Percentiles rank a stretch among this genome's conserved stretches.
phyloP scores from a whole-genome alignment of 768 basidiomycete species.

The Mycena amicta region DNA sequence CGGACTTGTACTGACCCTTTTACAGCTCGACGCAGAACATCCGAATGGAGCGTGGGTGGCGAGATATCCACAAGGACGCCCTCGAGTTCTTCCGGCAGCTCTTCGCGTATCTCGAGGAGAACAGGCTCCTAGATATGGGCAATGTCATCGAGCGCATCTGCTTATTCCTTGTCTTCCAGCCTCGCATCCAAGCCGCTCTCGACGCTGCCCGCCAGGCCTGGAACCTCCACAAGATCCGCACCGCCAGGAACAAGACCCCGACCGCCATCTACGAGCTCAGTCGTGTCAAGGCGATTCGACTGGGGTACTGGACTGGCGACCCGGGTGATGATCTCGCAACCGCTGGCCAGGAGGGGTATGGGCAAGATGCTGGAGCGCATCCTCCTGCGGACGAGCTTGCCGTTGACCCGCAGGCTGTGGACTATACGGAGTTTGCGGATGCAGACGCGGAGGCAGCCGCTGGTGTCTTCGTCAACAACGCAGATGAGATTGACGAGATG shows the following conservation, averaged over 20 bases:
- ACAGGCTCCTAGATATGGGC: slow-evolving; percentile 26
- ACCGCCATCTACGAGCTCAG: slow-evolving; percentile 28
- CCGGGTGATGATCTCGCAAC: slow-evolving; percentile 22
- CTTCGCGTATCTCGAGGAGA: slow-evolving; percentile 30
- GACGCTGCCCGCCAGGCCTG: slow-evolving; percentile 24
- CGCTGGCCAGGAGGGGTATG: slow-evolving; percentile 11
- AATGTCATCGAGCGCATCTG: slow-evolving; percentile 19
- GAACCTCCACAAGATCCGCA: slow-evolving; percentile 29
- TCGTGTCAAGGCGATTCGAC: slow-evolving; percentile 24
- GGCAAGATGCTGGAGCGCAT: slow-evolving; percentile 1
- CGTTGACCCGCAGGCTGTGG: neutral
- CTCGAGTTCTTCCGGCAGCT: slow-evolving; percentile 31
- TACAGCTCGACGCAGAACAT: slow-evolving; percentile 30
- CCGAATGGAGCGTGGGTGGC: slow-evolving; percentile 28
- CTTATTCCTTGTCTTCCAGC: slow-evolving; percentile 29
- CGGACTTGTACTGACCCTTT: neutral
- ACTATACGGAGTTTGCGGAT: neutral
- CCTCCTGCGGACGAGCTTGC: neutral
- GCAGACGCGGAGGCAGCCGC: neutral
- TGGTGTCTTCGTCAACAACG: neutral
- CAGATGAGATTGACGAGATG: neutral
- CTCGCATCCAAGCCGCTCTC: slow-evolving; percentile 29
- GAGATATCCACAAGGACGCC: slow-evolving; percentile 29
- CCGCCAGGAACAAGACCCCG: slow-evolving; percentile 23
- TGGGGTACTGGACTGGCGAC: slow-evolving; percentile 29